Evolutionary conservation across 2,329 filamentous ascomycete species (phyloP).

Genomic region (Penicillium sp.): DNA sequence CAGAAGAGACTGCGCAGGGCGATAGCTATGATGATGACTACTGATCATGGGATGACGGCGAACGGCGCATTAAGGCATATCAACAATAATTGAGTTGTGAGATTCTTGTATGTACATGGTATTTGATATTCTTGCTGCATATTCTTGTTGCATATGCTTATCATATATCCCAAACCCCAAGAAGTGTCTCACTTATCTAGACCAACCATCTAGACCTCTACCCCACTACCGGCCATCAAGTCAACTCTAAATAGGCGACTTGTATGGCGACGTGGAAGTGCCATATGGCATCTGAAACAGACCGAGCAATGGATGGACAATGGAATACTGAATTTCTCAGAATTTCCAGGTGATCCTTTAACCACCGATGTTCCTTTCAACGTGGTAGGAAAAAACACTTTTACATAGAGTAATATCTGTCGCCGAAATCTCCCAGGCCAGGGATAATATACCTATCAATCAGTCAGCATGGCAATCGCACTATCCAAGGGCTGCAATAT

Average conservation of each 20-base stretch:
- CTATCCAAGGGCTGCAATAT: background rate
- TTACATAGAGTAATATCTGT: slow-evolving; percentile 90
- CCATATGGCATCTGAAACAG: background rate
- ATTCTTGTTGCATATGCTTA: slow-evolving; percentile 1
- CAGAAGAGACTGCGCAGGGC: slow-evolving; percentile 15
- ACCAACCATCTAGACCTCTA: background rate
- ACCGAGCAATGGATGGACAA: background rate
- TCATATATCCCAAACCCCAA: slow-evolving; percentile 1
- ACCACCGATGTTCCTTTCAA: slow-evolving; percentile 4
- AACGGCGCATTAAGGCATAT: slow-evolving; percentile 22
- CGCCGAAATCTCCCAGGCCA: slow-evolving; percentile 90
- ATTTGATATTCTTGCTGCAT: slow-evolving; percentile 1
- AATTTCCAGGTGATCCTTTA: background rate
- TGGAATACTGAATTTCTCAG: background rate
- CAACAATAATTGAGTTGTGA: slow-evolving; percentile 10
- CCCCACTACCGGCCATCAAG: background rate
- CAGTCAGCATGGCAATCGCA: slow-evolving; percentile 13
- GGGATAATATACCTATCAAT: slow-evolving; percentile 82
- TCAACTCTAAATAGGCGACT: background rate
- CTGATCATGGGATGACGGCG: slow-evolving; percentile 21
- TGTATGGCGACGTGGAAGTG: slow-evolving; percentile 3
- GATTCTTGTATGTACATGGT: slow-evolving; percentile 10
- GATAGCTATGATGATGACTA: slow-evolving; percentile 35
- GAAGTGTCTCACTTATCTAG: slow-evolving; percentile 2
- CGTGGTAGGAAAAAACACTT: background rate